A percentile compares a stretch with the other conserved stretches of the same genome.
phyloP scores from a whole-genome alignment of 805 yeast species.

The Jamesozyma piceae region DNA sequence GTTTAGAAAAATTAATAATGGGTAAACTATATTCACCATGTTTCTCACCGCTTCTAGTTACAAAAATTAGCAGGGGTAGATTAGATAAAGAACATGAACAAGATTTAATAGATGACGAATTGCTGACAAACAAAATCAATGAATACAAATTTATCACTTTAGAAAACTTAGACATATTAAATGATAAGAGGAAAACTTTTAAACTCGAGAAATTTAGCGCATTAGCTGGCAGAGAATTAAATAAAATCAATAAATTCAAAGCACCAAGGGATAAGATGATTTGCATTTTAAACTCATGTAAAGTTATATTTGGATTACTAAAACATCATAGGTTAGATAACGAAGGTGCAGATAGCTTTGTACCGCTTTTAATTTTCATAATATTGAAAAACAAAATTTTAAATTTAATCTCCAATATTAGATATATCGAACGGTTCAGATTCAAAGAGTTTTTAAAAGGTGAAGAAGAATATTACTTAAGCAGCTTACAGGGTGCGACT shows the following conservation, averaged over 20 bases:
- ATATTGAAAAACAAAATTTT: slow-evolving; percentile 59
- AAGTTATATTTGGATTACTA: slow-evolving; percentile 80
- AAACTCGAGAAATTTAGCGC: slow-evolving; percentile 45
- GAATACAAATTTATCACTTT: slow-evolving; percentile 68
- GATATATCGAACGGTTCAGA: slow-evolving; percentile 79
- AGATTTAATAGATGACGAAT: slow-evolving; percentile 55
- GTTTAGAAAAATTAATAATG: slow-evolving; percentile 87
- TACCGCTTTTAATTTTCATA: slow-evolving; percentile 80
- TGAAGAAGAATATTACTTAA: slow-evolving; percentile 83
- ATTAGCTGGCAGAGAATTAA: slow-evolving; percentile 65
- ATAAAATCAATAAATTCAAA: slow-evolving; percentile 69
- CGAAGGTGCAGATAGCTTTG: slow-evolving; percentile 87
- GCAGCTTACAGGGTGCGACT: slow-evolving; percentile 84
- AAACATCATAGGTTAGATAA: slow-evolving; percentile 56
- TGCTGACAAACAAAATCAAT: slow-evolving; percentile 42
- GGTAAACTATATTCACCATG: slow-evolving; percentile 70
- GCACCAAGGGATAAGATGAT: slow-evolving; percentile 94
- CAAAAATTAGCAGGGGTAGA: slow-evolving; percentile 12
- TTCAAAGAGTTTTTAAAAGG: slow-evolving; percentile 68
- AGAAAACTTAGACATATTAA: slow-evolving; percentile 67
- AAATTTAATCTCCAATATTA: slow-evolving; percentile 65
- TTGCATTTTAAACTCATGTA: slow-evolving; percentile 84
- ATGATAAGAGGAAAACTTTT: slow-evolving; percentile 29
- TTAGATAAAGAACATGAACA: slow-evolving; percentile 48
- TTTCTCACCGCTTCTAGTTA: slow-evolving; percentile 55